These are phyloP conservation scores for Cryptococcus hybrid DNA, from an alignment of 1,284 basidiomycete species.

Conservation along the genomic window DNA sequence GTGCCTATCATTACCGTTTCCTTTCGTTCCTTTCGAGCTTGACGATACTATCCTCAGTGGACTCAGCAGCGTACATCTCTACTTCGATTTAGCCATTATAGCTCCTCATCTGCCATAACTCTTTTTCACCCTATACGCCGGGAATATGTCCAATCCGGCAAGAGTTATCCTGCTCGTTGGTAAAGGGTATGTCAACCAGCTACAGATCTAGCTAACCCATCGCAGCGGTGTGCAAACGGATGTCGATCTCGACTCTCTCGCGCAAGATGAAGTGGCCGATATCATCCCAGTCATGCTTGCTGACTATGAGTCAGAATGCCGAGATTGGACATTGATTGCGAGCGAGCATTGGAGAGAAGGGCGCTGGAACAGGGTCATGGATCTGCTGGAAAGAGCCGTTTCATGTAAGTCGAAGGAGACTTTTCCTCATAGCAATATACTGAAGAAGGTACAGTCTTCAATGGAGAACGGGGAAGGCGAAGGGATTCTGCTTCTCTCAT, in stretches of 20 bases:
- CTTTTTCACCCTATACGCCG: too few relatives aligned
- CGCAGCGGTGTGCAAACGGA: slow-evolving; percentile 44
- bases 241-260: slow-evolving; percentile 48
- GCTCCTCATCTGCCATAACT: too few relatives aligned
- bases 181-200: neutral
- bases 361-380: slow-evolving; percentile 37
- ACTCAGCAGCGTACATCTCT: too few relatives aligned
- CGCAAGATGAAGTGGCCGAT: slow-evolving; percentile 40
- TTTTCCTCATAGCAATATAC: neutral
- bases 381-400: slow-evolving; percentile 43
- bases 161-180: neutral
- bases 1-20: too few relatives aligned
- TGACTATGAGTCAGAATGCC: slow-evolving; percentile 46
- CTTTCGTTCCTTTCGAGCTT: neutral
- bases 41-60: neutral
- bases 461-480: slow-evolving; percentile 35
- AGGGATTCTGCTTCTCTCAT: slow-evolving; percentile 46
- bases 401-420: slow-evolving; percentile 33
- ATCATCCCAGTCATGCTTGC: slow-evolving; percentile 45
- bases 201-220: neutral
- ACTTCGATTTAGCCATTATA: too few relatives aligned
- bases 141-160: neutral
- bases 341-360: slow-evolving; percentile 48
- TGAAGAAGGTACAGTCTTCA: slow-evolving; percentile 22
- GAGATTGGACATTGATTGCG: slow-evolving; percentile 49